Evolutionary conservation across 306 rosid species (phyloP).

Genomic region (Vigna angularis): DNA sequence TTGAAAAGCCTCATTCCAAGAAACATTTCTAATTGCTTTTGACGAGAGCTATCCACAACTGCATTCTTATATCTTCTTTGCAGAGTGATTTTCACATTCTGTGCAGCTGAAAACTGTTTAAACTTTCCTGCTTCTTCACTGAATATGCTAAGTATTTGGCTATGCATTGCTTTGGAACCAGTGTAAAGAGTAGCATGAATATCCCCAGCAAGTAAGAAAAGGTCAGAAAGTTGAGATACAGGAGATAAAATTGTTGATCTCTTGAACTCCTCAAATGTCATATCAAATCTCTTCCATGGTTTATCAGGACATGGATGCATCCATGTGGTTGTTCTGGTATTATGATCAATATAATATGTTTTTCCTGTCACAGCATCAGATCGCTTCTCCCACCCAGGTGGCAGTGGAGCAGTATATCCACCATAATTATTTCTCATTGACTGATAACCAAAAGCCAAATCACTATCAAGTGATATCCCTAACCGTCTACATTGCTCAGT

Average conservation of each 20-base stretch:
- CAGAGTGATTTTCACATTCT: constrained; percentile 92
- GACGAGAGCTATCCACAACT: constrained; percentile 96
- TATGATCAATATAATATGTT: constrained; percentile 87
- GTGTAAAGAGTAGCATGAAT: constrained; percentile 98
- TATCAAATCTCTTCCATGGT: constrained; percentile 99
- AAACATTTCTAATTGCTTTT: constrained; percentile 94
- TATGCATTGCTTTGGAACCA: constrained; percentile 99
- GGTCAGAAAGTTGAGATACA: constrained; percentile 87
- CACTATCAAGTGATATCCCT: constrained; percentile 90
- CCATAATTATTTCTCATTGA: constrained; percentile 63
- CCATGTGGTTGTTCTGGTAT: constrained; percentile 99
- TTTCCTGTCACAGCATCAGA: constrained; percentile 95
- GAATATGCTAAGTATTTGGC: constrained; percentile 98
- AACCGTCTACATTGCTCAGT: constrained; percentile 98
- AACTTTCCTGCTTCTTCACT: constrained; percentile 92
- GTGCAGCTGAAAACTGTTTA: constrained; percentile 95
- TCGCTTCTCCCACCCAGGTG: constrained; percentile 99
- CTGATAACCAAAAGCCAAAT: constrained; percentile 72
- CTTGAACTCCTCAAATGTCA: constrained; percentile 95
- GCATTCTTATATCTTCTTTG: constrained; percentile 97
- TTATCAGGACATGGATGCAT: constrained; percentile 97
- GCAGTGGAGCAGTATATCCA: constrained; percentile 91
- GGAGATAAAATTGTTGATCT: constrained; percentile 92
- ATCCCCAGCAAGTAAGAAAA: constrained; percentile 98
- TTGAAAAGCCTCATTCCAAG: constrained; percentile 96